Evolutionary conservation across 2,329 filamentous ascomycete species (phyloP), one percentile per base, ranked within the genome.

Genomic region (Xylariaceae sp.): DNA sequence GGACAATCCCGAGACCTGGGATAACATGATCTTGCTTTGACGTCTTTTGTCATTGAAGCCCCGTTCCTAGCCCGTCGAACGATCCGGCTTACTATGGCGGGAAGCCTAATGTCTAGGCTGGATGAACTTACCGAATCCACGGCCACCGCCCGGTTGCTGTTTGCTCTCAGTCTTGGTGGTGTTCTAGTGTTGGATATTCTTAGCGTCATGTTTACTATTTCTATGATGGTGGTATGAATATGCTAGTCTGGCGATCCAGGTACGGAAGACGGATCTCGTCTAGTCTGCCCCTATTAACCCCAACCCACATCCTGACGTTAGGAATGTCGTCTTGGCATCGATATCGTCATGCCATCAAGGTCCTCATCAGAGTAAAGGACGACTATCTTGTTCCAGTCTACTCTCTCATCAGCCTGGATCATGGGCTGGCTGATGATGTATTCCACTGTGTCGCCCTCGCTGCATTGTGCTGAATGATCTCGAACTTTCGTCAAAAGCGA

Each of bases 151-250:
- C 17, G 17, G 17, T 18, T 18, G 17, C 17, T 18, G 2, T 18
- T 18, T 18, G 17, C 17, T 18, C 17, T 18, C 17, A 18, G 17
- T 18, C 17, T 18, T 18, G 17, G 17, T 18, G 17, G 17, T 18
- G 17, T 18, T 18, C 17, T 18, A 18, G 17, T 2, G 17, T 18
- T 18, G 17, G 17, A 18, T 18, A 18, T 18, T 18, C 17, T 18
- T 11, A 34, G 49, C 49, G 49, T 51, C 49, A 51, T 51, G 42
- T 52, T 37, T 35, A 45, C 37, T 30, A 30, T 30, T 34, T 11
- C 44, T 48, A 63, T 63, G 61, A 62, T 58, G 58, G 61, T 48
- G 8, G 34, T 56, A 62, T 62, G 61, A 62, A 60, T 11, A 10
- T 15, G 39, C 44, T 56, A 11, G 17, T 2, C 10, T 18, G 17